Percentiles rank a stretch among this genome's conserved stretches.
phyloP scores from a whole-genome alignment of 441 rosid genomes.

The Hura crepitans region DNA sequence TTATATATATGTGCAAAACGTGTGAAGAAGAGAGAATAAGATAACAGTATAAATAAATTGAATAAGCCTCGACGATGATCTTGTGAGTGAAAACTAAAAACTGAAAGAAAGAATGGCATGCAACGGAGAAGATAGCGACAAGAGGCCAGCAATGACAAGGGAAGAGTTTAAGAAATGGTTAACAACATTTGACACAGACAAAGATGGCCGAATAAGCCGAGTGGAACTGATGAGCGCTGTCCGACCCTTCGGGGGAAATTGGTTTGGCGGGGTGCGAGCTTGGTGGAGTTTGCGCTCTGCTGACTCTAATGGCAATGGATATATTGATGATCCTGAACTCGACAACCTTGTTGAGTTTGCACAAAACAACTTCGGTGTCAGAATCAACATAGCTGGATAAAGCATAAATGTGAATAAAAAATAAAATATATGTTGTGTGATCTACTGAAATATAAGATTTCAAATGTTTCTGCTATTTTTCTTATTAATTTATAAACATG shows the following conservation, averaged over 20 bases:
- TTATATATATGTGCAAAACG: no score
- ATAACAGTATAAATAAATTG: no score
- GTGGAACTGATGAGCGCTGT: constrained; percentile 33
- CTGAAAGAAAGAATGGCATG: not conserved
- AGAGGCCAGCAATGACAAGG: constrained; percentile 26
- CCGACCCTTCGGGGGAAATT: constrained; percentile 17
- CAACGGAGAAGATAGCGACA: not conserved
- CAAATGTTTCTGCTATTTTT: no score
- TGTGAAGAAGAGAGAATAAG: no score
- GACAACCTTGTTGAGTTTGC: constrained; percentile 33
- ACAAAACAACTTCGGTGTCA: constrained; percentile 22
- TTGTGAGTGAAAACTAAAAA: not conserved
- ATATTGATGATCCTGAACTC: constrained; percentile 30
- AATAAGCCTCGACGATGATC: no score
- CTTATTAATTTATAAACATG: no score
- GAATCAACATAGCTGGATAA: not conserved
- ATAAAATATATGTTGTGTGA: no score
- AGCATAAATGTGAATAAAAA: no score
- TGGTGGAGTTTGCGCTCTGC: constrained; percentile 23
- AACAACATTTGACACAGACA: constrained; percentile 27
- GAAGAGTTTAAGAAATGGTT: constrained; percentile 33
- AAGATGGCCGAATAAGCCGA: constrained; percentile 30
- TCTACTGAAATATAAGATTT: no score
- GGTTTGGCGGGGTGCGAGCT: constrained; percentile 26
- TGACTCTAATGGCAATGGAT: constrained; percentile 32